A percentile compares a stretch with the other conserved stretches of the same genome.
phyloP scores from a whole-genome alignment of 2,329 filamentous ascomycete genomes.

The Penicillium sp. region DNA sequence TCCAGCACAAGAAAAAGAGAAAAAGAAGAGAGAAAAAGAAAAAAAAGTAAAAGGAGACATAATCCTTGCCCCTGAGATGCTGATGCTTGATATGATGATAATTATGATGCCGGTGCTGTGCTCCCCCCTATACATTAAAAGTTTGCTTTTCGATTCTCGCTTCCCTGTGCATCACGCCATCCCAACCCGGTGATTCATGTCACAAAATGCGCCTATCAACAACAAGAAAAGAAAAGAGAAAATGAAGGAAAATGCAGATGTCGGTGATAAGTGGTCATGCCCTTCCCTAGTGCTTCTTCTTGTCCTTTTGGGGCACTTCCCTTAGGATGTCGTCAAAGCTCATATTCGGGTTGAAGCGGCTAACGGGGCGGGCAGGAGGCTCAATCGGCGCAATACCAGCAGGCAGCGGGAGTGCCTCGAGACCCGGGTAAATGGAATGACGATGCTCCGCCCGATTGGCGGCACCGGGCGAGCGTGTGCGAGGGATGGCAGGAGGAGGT shows the following conservation, averaged over 20 bases:
- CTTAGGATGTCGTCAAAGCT: slow-evolving; percentile 48
- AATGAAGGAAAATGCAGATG: neutral
- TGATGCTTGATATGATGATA: slow-evolving; percentile 20
- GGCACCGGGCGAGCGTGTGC: slow-evolving; percentile 30
- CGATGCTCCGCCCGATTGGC: slow-evolving; percentile 35
- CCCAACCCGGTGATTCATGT: slow-evolving; percentile 12
- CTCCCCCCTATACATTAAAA: slow-evolving; percentile 16
- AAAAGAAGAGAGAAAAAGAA: slow-evolving; percentile 12
- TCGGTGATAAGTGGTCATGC: slow-evolving; percentile 1
- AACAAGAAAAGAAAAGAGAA: slow-evolving; percentile 7
- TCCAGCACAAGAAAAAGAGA: slow-evolving; percentile 13
- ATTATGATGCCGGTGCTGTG: slow-evolving; percentile 18
- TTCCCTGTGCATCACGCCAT: slow-evolving; percentile 22
- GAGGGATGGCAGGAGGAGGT: slow-evolving; percentile 33
- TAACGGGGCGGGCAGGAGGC: slow-evolving; percentile 36
- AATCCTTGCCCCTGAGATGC: slow-evolving; percentile 16
- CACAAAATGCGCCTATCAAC: slow-evolving; percentile 23
- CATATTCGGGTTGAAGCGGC: slow-evolving; percentile 45
- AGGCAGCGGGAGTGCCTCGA: slow-evolving; percentile 44
- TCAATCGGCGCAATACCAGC: slow-evolving; percentile 41
- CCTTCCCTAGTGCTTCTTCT: slow-evolving; percentile 29
- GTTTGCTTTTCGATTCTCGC: slow-evolving; percentile 14
- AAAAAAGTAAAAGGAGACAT: slow-evolving; percentile 12
- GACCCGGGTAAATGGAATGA: slow-evolving; percentile 41
- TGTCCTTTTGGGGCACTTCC: slow-evolving; percentile 36